phyloP scores from a whole-genome alignment of 2,329 filamentous ascomycete genomes.

The Xylariales sp. region DNA sequence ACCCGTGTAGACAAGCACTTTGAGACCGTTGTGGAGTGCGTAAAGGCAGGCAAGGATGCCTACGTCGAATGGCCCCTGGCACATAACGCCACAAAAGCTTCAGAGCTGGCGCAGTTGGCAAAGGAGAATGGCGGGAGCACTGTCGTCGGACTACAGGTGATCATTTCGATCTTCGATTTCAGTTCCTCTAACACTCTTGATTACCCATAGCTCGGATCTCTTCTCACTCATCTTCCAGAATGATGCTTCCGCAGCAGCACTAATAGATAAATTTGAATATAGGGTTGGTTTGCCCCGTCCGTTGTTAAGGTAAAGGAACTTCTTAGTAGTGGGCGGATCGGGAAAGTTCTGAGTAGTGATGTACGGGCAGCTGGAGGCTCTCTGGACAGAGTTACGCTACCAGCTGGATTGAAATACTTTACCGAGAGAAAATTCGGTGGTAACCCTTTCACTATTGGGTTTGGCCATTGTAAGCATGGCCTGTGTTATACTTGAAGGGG shows the following conservation, averaged over 20 bases:
- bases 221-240: too few species aligned
- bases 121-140: constrained; percentile 27
- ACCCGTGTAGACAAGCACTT: constrained; percentile 50
- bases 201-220: too few species aligned
- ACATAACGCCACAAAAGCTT: constrained; percentile 30
- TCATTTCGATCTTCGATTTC: background rate
- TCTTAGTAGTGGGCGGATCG: constrained; percentile 38
- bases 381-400: constrained; percentile 23
- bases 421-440: constrained; percentile 40
- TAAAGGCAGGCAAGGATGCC: constrained; percentile 45
- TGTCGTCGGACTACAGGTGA: constrained; percentile 35
- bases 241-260: too few species aligned
- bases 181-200: background rate
- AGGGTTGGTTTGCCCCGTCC: constrained; percentile 33
- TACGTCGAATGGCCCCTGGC: constrained; percentile 57
- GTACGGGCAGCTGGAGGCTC: constrained; percentile 30
- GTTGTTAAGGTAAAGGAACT: constrained; percentile 37
- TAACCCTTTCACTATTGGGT: constrained; percentile 27
- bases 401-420: constrained; percentile 38
- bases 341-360: constrained; percentile 47
- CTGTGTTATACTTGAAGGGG: background rate
- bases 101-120: constrained; percentile 30
- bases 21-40: constrained; percentile 35
- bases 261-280: background rate
- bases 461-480: constrained; percentile 8